Percentiles rank a stretch among this genome's conserved stretches.
Evolutionary conservation across 1,284 basidiomycete genomes (phyloP).

Genomic region (Vanrija sp.): DNA sequence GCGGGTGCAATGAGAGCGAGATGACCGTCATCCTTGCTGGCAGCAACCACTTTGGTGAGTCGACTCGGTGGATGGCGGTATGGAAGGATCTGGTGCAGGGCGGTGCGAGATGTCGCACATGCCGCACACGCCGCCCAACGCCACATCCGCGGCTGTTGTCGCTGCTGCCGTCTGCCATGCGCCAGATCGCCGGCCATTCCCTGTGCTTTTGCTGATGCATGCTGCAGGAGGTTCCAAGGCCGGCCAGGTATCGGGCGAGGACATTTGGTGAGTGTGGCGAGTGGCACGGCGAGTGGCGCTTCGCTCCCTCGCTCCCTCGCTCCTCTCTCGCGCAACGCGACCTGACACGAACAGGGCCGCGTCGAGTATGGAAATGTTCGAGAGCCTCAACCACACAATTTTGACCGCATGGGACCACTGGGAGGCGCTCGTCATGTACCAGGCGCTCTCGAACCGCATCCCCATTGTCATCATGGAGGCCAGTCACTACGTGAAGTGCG

Average conservation of each 20-base stretch:
- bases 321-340: too few species aligned
- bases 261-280: slow-evolving; percentile 16
- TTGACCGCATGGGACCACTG: slow-evolving; percentile 26
- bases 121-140: too few species aligned
- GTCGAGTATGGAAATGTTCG: slow-evolving; percentile 25
- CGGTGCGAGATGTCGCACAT: too few species aligned
- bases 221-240: too few species aligned
- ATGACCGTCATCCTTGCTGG: slow-evolving; percentile 27
- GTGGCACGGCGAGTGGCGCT: too few species aligned
- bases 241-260: slow-evolving; percentile 8
- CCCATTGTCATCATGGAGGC: slow-evolving; percentile 29
- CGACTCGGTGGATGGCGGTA: slow-evolving; percentile 1
- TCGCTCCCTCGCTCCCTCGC: not conserved
- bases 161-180: too few species aligned
- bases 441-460: slow-evolving; percentile 31
- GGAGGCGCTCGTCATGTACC: slow-evolving; percentile 37
- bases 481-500: slow-evolving; percentile 14
- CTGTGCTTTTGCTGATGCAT: too few species aligned
- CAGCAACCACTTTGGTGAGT: slow-evolving; percentile 26
- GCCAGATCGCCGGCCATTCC: too few species aligned
- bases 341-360: slow-evolving; percentile 20
- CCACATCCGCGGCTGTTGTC: too few species aligned
- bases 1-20: slow-evolving; percentile 22
- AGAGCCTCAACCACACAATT: slow-evolving; percentile 31
- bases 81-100: not conserved